Percentiles rank a stretch among this genome's conserved stretches.
phyloP scores from a whole-genome alignment of 208 protist species.

The Sergeia podlipaevii region DNA sequence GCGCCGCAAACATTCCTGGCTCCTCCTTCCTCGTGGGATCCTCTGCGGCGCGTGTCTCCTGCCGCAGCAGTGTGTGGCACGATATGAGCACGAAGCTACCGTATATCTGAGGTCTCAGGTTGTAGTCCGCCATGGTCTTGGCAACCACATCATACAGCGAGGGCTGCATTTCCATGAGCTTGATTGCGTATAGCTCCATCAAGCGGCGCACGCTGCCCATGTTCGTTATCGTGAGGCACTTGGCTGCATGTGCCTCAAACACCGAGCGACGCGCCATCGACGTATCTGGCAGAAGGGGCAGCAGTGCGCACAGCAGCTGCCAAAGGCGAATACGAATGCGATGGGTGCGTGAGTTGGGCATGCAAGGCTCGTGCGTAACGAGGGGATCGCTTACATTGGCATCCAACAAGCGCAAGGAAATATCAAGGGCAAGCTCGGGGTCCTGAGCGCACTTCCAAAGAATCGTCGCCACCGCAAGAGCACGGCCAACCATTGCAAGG shows the following conservation, averaged over 20 bases:
- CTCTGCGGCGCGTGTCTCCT: conserved; percentile 4
- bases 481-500: conserved; percentile 62
- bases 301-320: conserved; percentile 78
- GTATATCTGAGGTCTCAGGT: conserved; percentile 72
- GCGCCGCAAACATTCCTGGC: conserved; percentile 23
- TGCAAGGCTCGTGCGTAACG: conserved; percentile 78
- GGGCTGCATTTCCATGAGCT: conserved; percentile 51
- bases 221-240: conserved; percentile 77
- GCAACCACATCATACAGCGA: conserved; percentile 46
- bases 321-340: conserved; percentile 82
- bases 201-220: conserved; percentile 84
- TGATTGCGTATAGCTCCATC: conserved; percentile 85
- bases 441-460: conserved; percentile 51
- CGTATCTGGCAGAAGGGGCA: conserved; percentile 36
- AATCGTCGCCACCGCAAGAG: conserved; percentile 57
- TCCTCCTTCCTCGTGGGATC: neutral
- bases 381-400: conserved; percentile 53
- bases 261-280: conserved; percentile 21
- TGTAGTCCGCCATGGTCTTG: conserved; percentile 49
- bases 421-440: conserved; percentile 20
- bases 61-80: conserved; percentile 54
- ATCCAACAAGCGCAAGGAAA: conserved; percentile 56
- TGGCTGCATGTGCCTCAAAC: conserved; percentile 30
- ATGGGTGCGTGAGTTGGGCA: conserved; percentile 88
- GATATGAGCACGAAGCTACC: conserved; percentile 78